Evolutionary conservation across 2,329 filamentous ascomycete genomes (phyloP).

Genomic region (Daldinia eschscholtzii): DNA sequence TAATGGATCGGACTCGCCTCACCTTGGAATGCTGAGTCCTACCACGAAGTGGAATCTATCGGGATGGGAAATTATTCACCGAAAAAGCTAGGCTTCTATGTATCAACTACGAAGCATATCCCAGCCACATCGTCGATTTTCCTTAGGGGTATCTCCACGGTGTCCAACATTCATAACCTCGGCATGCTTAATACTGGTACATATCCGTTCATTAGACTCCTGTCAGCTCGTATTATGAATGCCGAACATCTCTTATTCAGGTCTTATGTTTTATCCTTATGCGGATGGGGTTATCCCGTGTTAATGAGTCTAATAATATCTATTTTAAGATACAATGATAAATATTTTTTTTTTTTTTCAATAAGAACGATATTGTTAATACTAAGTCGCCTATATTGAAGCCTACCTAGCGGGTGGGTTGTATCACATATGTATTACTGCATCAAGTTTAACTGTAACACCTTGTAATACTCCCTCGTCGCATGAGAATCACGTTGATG

Average conservation of each 20-base stretch:
- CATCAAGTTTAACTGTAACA: constrained; percentile 12
- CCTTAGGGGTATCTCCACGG: constrained; percentile 26
- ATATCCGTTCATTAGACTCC: constrained; percentile 13
- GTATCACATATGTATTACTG: constrained; percentile 27
- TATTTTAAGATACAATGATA: constrained; percentile 36
- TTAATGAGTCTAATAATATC: constrained; percentile 11
- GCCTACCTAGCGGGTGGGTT: constrained; percentile 25
- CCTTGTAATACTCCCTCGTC: constrained; percentile 17
- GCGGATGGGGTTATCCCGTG: constrained; percentile 4
- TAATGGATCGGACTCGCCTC: constrained; percentile 22
- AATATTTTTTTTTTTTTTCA: constrained; percentile 18
- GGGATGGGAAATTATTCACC: constrained; percentile 36
- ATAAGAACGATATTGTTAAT: constrained; percentile 1
- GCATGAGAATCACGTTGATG: constrained; percentile 35
- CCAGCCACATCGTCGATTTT: constrained; percentile 20
- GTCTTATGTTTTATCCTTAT: constrained; percentile 17
- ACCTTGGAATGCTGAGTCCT: constrained; percentile 24
- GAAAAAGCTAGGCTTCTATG: constrained; percentile 34
- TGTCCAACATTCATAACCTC: constrained; percentile 17
- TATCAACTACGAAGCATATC: constrained; percentile 7
- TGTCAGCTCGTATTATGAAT: constrained; percentile 38
- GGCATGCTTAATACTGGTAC: constrained; percentile 10
- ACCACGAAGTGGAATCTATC: constrained; percentile 21
- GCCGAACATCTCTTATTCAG: constrained; percentile 28
- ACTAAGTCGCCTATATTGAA: constrained; percentile 13